Base-by-base conservation (phyloP, 148 eudicot species). In the Cornus suecica region DNA sequence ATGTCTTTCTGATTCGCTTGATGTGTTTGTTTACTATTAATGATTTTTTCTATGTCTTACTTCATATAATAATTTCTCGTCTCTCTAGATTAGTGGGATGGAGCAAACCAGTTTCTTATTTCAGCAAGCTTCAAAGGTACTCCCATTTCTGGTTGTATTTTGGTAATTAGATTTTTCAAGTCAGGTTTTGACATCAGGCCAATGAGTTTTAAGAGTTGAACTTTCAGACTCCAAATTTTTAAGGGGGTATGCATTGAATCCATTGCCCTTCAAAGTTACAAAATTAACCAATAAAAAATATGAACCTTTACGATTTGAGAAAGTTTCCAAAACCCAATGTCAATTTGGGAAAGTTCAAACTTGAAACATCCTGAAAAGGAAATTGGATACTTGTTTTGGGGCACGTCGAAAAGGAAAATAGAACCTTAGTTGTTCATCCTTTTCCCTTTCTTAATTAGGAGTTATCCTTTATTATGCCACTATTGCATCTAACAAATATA, bases 51-150 rank as follows among this genome's bases (percentile, higher is more conserved):
- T 25, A 6, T 16, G 63, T 61, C 31, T 13, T 78, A 58, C 54
- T 20, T n/a, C 52, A 27, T 31, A 52, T 56, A 62, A 45, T 73
- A 9, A 20, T 13, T 58, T 52, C 18, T 31, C 73, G 3, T 78
- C 10, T 63, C 27, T 80, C 66, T 77, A 94, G 98, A 88, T 94
- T 70, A 94, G 98, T 81, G 98, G 98, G 70, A 94, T 94, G 98
- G 98, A 94, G 83, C 98, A 94, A 82, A 94, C 97, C 60, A 94
- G 98, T 86, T 94, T 94, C 82, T 83, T 94, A 66, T 94, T 94
- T 84, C 98, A 94, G 83, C 98, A 94, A 85, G 91, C 98, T 58
- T 88, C 98, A 77, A 93, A 88, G 98, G 98, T 93, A 80, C 31
- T 70, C 65, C 10, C 41, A 25, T 5, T 76, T 54, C 52, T 28